Conservation (phyloP, 352 stramenopile species). For the Globisporangium middletonii region DNA sequence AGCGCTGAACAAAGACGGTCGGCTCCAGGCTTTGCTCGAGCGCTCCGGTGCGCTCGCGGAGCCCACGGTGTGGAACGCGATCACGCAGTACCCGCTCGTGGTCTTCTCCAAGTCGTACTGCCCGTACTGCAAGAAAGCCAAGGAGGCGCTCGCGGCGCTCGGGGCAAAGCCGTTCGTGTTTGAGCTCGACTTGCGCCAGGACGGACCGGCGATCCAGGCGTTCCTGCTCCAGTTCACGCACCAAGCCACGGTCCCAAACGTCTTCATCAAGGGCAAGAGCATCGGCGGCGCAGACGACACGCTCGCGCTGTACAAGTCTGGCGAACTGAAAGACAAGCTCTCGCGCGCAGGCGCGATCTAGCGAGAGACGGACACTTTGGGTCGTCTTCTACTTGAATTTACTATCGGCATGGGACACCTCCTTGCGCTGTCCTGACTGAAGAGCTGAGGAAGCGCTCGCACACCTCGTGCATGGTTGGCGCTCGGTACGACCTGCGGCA, state of each 20-base stretch:
- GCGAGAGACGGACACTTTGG: not conserved
- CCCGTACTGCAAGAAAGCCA: slow-evolving; percentile 84
- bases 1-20: slow-evolving; percentile 70
- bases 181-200: slow-evolving; percentile 72
- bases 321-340: slow-evolving; percentile 89
- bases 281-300: slow-evolving; percentile 95
- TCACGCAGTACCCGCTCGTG: slow-evolving; percentile 66
- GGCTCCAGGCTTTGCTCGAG: slow-evolving; percentile 85
- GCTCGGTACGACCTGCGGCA: too few relatives aligned
- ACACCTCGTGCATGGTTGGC: too few relatives aligned
- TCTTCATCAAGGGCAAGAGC: slow-evolving; percentile 96
- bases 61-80: slow-evolving; percentile 58
- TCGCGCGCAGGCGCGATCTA: slow-evolving; percentile 51
- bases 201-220: slow-evolving; percentile 90
- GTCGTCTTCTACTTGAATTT: too few relatives aligned
- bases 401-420: too few relatives aligned
- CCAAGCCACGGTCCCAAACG: slow-evolving; percentile 95
- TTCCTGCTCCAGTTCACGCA: slow-evolving; percentile 90
- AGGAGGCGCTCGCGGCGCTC: slow-evolving; percentile 52
- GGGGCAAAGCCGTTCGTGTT: slow-evolving; percentile 65
- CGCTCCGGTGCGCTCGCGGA: slow-evolving; percentile 61
- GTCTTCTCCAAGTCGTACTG: slow-evolving; percentile 86
- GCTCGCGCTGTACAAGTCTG: slow-evolving; percentile 73
- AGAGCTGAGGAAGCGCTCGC: too few relatives aligned
- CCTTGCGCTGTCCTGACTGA: too few relatives aligned